Evolutionary conservation across 179 eudicot species (phyloP).

Genomic region (Pouteria campechiana): DNA sequence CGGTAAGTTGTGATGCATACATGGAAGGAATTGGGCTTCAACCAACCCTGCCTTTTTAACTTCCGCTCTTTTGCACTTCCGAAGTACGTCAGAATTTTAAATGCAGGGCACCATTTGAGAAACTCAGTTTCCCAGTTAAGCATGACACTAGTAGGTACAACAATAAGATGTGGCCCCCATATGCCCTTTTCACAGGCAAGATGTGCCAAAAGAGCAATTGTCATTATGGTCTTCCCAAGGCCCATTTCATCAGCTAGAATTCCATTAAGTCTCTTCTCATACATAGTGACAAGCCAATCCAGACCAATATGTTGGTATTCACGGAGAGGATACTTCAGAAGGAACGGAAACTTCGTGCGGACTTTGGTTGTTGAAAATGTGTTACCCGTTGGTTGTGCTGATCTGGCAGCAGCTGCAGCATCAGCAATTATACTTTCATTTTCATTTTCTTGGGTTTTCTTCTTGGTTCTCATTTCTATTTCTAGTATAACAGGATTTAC

Average conservation of each 20-base stretch:
- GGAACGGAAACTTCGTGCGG: constrained; percentile 87
- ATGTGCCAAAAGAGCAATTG: constrained; percentile 95
- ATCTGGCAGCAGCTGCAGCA: constrained; percentile 99
- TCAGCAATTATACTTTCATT: constrained; percentile 77
- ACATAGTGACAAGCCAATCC: constrained; percentile 99
- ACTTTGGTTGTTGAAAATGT: constrained; percentile 95
- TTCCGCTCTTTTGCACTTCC: constrained; percentile 98
- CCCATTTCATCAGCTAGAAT: constrained; percentile 99
- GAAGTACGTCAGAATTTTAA: constrained; percentile 93
- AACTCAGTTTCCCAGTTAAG: constrained; percentile 99
- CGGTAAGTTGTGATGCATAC: constrained; percentile 96
- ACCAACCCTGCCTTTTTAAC: constrained; percentile 95
- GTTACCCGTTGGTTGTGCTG: constrained; percentile 97
- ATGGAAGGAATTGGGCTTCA: constrained; percentile 90
- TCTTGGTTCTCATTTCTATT: constrained; percentile 18
- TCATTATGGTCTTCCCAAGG: constrained; percentile 97
- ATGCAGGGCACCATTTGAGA: constrained; percentile 99
- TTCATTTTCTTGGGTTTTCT: constrained; percentile 34
- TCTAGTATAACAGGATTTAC: constrained; percentile 23
- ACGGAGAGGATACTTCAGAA: constrained; percentile 90
- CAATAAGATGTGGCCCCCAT: constrained; percentile 99
- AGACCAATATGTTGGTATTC: constrained; percentile 99
- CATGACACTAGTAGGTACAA: constrained; percentile 99
- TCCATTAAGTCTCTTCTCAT: constrained; percentile 96
- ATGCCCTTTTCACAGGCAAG: constrained; percentile 97